Evolutionary conservation across 441 rosid genomes (phyloP).

Genomic region (Pelargonium fulgidum): DNA sequence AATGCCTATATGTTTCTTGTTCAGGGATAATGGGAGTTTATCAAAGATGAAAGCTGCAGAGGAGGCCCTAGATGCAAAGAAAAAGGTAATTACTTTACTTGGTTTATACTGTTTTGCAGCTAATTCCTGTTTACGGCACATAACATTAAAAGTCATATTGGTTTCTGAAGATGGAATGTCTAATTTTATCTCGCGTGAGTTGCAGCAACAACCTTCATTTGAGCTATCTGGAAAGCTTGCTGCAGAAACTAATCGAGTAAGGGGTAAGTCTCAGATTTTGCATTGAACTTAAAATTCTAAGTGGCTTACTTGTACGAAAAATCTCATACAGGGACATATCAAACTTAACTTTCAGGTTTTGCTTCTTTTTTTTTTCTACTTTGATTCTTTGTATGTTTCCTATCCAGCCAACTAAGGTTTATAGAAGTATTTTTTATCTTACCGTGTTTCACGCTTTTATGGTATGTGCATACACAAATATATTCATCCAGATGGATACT

Average conservation of each 20-base stretch:
- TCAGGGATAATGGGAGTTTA: conserved; percentile 51
- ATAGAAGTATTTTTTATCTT: neutral
- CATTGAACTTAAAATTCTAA: neutral
- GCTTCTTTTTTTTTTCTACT: neutral
- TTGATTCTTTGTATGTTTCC: neutral
- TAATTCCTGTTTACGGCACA: neutral
- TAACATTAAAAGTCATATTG: neutral
- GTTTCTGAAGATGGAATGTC: neutral
- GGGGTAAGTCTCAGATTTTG: conserved; percentile 41
- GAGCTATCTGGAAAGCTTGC: conserved; percentile 97
- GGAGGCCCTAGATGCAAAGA: conserved; percentile 72
- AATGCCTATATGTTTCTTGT: conserved; percentile 16
- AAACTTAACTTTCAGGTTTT: neutral
- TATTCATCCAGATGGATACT: neutral
- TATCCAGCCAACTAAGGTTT: neutral
- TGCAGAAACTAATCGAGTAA: conserved; percentile 80
- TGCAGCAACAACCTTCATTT: conserved; percentile 83
- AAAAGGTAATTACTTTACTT: conserved; percentile 44
- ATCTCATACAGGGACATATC: neutral
- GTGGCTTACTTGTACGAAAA: neutral
- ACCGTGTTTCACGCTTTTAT: neutral
- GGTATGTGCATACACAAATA: neutral
- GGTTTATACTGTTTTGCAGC: conserved; percentile 2
- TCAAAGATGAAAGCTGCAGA: conserved; percentile 83
- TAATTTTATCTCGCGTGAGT: conserved; percentile 12